phyloP scores from a whole-genome alignment of 1,284 basidiomycete genomes.

The Puccinia hordei region DNA sequence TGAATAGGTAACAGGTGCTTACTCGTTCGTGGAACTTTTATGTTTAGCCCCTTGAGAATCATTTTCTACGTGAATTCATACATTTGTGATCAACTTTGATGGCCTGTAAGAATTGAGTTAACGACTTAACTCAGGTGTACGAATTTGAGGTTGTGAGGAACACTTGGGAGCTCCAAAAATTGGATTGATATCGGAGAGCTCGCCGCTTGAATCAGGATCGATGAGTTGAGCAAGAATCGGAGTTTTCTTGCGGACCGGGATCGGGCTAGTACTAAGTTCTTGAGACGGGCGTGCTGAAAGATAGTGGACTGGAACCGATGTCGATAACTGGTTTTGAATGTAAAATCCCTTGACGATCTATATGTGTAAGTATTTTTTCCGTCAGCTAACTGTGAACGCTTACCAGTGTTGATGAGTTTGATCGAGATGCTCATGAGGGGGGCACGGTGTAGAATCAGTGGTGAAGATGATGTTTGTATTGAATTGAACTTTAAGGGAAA shows the following conservation, averaged over 20 bases:
- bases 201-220: constrained; percentile 10
- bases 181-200: background rate
- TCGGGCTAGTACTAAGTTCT: constrained; percentile 5
- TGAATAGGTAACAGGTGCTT: background rate
- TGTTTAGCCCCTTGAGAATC: too few species aligned
- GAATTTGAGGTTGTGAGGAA: background rate
- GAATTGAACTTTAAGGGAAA: too few species aligned
- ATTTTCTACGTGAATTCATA: too few species aligned
- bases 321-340: background rate
- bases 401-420: too few species aligned
- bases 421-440: too few species aligned
- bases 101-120: background rate
- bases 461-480: too few species aligned
- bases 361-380: too few species aligned
- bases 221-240: background rate
- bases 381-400: too few species aligned
- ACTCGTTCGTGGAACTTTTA: background rate
- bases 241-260: background rate
- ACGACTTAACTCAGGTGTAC: background rate
- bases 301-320: background rate
- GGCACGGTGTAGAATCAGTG: too few species aligned
- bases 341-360: too few species aligned
- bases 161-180: background rate
- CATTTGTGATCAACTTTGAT: background rate
- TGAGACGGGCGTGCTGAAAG: background rate